These are phyloP conservation scores for Asterophora parasitica DNA, from an alignment of 768 basidiomycete genomes.

Conservation along the genomic window DNA sequence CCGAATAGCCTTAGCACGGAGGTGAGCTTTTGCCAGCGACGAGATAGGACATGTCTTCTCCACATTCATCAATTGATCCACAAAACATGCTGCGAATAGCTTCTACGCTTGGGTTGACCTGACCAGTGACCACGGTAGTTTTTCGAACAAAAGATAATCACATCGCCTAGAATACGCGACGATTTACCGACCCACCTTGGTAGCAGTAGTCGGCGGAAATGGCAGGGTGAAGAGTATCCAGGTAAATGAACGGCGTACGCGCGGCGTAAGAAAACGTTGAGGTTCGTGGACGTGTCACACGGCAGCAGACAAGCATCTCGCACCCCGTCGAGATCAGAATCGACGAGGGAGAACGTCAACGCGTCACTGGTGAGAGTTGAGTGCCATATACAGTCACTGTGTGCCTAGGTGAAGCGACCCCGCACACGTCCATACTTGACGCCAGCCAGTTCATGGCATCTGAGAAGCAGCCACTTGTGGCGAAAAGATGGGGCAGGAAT, in stretches of 20 bases:
- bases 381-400: neutral
- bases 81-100: neutral
- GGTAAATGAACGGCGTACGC: neutral
- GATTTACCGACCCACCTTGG: neutral
- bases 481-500: neutral
- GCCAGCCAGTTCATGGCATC: neutral
- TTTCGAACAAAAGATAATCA: neutral
- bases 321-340: neutral
- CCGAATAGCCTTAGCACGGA: neutral
- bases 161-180: neutral
- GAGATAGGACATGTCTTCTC: neutral
- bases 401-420: neutral
- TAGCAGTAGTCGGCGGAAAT: neutral
- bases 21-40: neutral
- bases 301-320: neutral
- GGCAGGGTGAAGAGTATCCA: neutral
- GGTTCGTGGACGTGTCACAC: neutral
- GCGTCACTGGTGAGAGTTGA: neutral
- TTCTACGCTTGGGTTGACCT: neutral
- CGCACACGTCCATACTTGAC: neutral
- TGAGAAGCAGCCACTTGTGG: neutral
- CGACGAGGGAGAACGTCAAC: neutral
- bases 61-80: slow-evolving; percentile 3
- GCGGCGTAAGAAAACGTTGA: neutral
- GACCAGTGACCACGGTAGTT: neutral